Conservation (phyloP, 495 filamentous ascomycete genomes). For the Penicillium pancosmium region DNA sequence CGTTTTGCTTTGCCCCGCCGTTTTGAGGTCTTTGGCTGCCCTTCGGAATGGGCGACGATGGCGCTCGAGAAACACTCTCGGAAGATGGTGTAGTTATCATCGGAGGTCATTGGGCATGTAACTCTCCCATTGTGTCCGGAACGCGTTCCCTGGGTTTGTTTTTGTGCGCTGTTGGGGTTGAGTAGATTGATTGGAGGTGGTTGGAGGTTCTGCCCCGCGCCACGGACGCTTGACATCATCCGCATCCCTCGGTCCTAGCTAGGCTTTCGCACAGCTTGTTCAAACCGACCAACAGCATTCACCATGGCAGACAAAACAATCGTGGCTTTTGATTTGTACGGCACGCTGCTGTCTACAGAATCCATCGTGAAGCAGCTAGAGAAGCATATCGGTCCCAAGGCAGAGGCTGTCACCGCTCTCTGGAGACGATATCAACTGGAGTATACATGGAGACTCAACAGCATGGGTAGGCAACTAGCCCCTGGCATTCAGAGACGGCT, state of each 20-base stretch:
- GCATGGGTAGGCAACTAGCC: constrained; percentile 62
- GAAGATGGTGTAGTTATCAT: constrained; percentile 67
- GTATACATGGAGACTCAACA: constrained; percentile 81
- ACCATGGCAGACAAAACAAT: constrained; percentile 32
- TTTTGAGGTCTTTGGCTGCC: constrained; percentile 41
- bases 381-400: constrained; percentile 53
- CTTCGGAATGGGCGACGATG: constrained; percentile 58
- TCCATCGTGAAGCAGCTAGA: constrained; percentile 61
- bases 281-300: neutral
- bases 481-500: neutral
- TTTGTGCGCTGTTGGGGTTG: neutral
- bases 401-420: constrained; percentile 54
- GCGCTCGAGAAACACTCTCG: constrained; percentile 65
- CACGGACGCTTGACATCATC: constrained; percentile 4
- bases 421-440: constrained; percentile 72
- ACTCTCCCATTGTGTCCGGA: constrained; percentile 2
- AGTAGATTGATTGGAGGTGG: neutral
- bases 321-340: constrained; percentile 78
- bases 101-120: constrained; percentile 26
- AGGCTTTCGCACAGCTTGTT: neutral
- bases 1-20: constrained; percentile 46
- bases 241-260: neutral
- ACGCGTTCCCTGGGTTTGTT: neutral
- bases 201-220: neutral
- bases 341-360: constrained; percentile 70